These are phyloP conservation scores for Capsicum baccatum DNA, from an alignment of 257 asterid species.

Conservation along the genomic window DNA sequence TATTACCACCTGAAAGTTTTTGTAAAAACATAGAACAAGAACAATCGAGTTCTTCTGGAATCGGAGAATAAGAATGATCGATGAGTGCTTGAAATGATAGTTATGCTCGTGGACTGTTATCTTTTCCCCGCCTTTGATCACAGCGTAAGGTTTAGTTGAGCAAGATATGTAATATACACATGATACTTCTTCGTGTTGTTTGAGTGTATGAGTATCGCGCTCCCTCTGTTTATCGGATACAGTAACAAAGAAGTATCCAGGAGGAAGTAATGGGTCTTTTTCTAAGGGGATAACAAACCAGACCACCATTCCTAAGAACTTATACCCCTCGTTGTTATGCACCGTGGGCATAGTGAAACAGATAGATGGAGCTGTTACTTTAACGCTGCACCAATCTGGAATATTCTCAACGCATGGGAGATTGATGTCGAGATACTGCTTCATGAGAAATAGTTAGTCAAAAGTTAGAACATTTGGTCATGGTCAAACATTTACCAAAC, in stretches of 20 bases:
- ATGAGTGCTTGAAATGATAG: too few species aligned
- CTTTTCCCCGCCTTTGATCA: not conserved
- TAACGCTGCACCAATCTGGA: not conserved
- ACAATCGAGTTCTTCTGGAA: too few species aligned
- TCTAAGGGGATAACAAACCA: not conserved
- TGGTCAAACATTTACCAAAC: too few species aligned
- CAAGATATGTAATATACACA: too few species aligned
- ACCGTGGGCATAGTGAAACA: not conserved
- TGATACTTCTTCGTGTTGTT: too few species aligned
- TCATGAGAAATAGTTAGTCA: too few species aligned
- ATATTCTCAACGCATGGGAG: not conserved
- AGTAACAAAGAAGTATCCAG: not conserved
- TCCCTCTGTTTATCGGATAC: not conserved
- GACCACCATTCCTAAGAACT: conserved; percentile 2
- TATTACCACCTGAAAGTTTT: too few species aligned
- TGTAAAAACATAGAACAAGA: too few species aligned
- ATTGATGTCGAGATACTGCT: not conserved
- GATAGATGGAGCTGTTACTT: not conserved
- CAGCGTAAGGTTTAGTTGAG: not conserved
- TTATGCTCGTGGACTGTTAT: too few species aligned
- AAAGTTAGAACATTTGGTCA: too few species aligned
- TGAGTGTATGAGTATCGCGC: too few species aligned
- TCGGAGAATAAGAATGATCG: too few species aligned
- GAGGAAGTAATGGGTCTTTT: not conserved
- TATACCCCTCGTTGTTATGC: not conserved